These are phyloP conservation scores for Hortaea werneckii DNA, from an alignment of 2,329 filamentous ascomycete genomes.

Conservation along the genomic window DNA sequence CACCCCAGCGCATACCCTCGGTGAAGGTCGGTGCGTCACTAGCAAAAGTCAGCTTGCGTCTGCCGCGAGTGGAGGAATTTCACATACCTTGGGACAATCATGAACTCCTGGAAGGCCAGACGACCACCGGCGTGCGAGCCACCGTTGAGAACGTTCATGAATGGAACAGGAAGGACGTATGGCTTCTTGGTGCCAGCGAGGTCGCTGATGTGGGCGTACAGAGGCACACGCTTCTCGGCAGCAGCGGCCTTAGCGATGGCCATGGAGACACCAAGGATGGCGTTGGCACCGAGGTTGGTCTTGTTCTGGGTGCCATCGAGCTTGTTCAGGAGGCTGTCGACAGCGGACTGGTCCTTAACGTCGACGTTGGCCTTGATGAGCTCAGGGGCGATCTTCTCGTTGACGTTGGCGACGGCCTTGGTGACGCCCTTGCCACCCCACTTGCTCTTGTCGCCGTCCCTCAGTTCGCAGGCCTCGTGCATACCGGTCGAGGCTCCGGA, in stretches of 20 bases:
- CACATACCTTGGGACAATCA: conserved; percentile 41
- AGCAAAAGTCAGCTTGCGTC: conserved; percentile 6
- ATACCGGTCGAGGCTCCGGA: conserved; percentile 83
- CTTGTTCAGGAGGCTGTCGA: conserved; percentile 44
- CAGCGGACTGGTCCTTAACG: conserved; percentile 44
- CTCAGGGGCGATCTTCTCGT: conserved; percentile 44
- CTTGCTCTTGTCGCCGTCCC: conserved; percentile 43
- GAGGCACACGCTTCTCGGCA: conserved; percentile 44
- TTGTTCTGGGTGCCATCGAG: conserved; percentile 51
- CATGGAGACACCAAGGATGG: conserved; percentile 51
- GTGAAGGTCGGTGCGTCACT: conserved; percentile 80
- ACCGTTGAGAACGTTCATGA: conserved; percentile 51
- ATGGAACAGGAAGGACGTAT: conserved; percentile 48
- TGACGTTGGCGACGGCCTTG: conserved; percentile 47
- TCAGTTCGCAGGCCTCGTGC: conserved; percentile 44
- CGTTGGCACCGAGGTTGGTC: conserved; percentile 49
- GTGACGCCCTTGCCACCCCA: conserved; percentile 47
- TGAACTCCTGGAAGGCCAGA: conserved; percentile 52
- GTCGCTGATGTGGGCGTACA: conserved; percentile 49
- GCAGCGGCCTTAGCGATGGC: conserved; percentile 49
- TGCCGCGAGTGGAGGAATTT: conserved; percentile 7
- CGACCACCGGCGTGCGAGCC: conserved; percentile 96
- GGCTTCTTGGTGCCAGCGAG: conserved; percentile 43
- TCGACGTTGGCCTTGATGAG: conserved; percentile 45
- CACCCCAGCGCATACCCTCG: conserved; percentile 90